Percentiles rank a stretch among this genome's conserved stretches.
phyloP scores from a whole-genome alignment of 2,329 filamentous ascomycete species.

The Fusarium sp. region DNA sequence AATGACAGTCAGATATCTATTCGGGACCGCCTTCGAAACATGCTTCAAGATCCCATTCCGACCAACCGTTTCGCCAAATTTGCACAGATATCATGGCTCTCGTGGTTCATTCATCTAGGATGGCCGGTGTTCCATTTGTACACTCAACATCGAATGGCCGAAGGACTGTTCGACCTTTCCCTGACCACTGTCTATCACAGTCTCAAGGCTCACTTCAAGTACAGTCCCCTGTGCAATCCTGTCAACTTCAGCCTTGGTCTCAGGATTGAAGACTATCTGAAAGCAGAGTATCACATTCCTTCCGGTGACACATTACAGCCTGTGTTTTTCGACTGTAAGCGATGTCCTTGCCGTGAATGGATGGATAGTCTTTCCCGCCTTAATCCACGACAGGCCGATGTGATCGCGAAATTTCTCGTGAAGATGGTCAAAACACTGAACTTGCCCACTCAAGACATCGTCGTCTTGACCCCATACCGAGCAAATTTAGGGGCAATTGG shows the following conservation, averaged over 20 bases:
- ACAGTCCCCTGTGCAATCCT: neutral
- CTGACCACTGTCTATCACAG: neutral
- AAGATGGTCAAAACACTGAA: neutral
- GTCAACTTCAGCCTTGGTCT: neutral
- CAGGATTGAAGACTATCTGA: neutral
- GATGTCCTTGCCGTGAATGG: neutral
- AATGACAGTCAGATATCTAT: too few relatives aligned
- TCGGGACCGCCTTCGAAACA: too few relatives aligned
- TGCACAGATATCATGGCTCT: neutral
- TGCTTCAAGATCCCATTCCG: too few relatives aligned
- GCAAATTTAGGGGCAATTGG: neutral
- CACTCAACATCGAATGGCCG: slow-evolving; percentile 5
- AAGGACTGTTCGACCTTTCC: neutral
- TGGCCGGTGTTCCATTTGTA: neutral
- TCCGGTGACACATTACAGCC: neutral
- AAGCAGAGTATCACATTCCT: accelerated
- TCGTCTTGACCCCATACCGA: neutral
- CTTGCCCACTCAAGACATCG: neutral
- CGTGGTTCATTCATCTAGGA: neutral
- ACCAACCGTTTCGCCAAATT: neutral
- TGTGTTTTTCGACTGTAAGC: neutral
- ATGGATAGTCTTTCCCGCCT: neutral
- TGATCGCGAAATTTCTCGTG: neutral
- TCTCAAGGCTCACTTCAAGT: neutral
- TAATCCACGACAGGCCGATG: neutral